These are phyloP conservation scores for Leishmania arabica DNA, from an alignment of 208 protist genomes.

Conservation along the genomic window DNA sequence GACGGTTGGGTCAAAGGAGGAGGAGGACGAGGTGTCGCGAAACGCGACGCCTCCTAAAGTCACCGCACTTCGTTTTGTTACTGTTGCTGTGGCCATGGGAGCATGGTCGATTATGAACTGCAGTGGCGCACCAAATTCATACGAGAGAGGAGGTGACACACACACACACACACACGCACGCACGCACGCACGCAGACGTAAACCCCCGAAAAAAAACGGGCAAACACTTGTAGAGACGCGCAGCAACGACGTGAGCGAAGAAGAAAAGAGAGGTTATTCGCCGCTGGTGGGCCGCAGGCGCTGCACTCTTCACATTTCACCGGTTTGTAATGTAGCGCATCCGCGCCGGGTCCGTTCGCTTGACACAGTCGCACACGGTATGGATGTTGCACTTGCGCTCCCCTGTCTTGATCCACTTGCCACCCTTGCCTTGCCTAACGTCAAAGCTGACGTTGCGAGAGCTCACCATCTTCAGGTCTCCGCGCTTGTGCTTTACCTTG, in stretches of 20 bases:
- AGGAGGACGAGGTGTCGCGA: neutral
- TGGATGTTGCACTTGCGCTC: slow-evolving; percentile 92
- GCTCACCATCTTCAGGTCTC: slow-evolving; percentile 81
- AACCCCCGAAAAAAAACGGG: neutral
- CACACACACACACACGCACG: neutral
- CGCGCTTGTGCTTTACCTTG: slow-evolving; percentile 84
- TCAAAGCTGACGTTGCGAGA: slow-evolving; percentile 80
- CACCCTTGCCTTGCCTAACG: slow-evolving; percentile 89
- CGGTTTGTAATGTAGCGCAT: slow-evolving; percentile 85
- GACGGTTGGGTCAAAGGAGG: neutral
- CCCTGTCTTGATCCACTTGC: slow-evolving; percentile 74
- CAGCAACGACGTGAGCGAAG: neutral
- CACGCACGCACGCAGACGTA: neutral
- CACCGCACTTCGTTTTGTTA: neutral
- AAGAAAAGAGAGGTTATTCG: neutral
- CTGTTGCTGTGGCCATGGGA: neutral
- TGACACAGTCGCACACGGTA: slow-evolving; percentile 89
- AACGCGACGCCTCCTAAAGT: neutral
- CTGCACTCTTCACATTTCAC: slow-evolving; percentile 29
- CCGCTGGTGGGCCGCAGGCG: no score
- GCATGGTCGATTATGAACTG: neutral
- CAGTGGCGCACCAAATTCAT: neutral
- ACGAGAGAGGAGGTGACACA: neutral
- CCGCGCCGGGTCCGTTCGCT: slow-evolving; percentile 83
- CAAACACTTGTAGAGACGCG: neutral